These are phyloP conservation scores for Trypanosoma lewisi DNA, from an alignment of 208 protist genomes.

Conservation along the genomic window DNA sequence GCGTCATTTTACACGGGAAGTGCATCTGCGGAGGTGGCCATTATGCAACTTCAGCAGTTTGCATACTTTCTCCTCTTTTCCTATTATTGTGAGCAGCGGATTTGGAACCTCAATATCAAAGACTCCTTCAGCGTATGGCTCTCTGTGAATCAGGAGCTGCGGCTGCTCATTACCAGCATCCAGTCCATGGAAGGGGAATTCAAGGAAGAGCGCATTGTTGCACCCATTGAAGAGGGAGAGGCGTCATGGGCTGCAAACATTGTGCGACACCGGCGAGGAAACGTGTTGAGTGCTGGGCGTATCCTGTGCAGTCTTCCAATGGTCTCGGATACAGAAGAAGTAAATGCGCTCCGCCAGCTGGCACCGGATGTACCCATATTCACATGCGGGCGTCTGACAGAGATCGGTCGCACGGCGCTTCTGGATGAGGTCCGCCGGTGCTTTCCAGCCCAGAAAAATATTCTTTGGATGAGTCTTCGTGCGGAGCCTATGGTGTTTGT, in stretches of 20 bases:
- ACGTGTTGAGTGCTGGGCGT: conserved; percentile 77
- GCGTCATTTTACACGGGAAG: conserved; percentile 55
- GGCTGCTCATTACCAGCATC: conserved; percentile 67
- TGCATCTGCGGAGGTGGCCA: conserved; percentile 55
- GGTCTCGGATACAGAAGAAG: conserved; percentile 4
- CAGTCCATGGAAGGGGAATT: conserved; percentile 76
- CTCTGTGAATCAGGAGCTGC: conserved; percentile 58
- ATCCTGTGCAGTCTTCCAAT: conserved; percentile 79
- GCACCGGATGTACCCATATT: conserved; percentile 79
- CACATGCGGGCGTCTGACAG: conserved; percentile 65
- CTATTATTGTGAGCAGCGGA: conserved; percentile 87
- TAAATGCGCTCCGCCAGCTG: conserved; percentile 69
- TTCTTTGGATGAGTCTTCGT: conserved; percentile 83
- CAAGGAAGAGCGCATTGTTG: conserved; percentile 59
- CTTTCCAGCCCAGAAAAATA: conserved; percentile 51
- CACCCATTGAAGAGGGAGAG: conserved; percentile 32
- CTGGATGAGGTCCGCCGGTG: conserved; percentile 44
- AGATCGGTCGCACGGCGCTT: conserved; percentile 37
- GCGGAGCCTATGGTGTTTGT: conserved; percentile 86
- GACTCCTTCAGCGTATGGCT: conserved; percentile 70
- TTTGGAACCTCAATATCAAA: conserved; percentile 69
- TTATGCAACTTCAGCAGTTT: conserved; percentile 85
- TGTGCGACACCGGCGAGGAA: conserved; percentile 63
- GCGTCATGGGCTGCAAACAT: conserved; percentile 47
- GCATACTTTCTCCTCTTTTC: conserved; percentile 84